phyloP scores from a whole-genome alignment of 345 rosid species.

The Salix purpurea region DNA sequence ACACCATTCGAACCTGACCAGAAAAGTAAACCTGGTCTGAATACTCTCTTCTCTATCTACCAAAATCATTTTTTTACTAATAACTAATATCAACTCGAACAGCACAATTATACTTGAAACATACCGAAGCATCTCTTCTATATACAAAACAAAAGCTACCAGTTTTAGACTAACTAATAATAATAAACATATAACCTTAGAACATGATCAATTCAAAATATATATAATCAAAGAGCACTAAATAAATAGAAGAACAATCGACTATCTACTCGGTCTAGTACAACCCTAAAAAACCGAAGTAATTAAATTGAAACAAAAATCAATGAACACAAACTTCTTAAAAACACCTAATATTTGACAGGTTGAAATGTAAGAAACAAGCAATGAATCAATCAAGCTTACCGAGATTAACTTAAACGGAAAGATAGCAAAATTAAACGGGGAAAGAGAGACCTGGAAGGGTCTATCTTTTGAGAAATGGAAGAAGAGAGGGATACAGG shows the following conservation, averaged over 20 bases:
- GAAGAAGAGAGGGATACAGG: not conserved
- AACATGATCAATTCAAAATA: not conserved
- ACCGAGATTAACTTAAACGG: not conserved
- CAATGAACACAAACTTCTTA: not conserved
- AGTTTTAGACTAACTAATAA: not conserved
- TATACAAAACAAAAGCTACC: not conserved
- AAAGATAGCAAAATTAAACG: not conserved
- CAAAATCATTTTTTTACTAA: not conserved
- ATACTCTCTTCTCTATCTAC: not conserved
- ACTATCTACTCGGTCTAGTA: not conserved
- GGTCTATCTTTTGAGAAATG: not conserved
- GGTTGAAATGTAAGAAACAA: not conserved
- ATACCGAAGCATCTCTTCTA: not conserved
- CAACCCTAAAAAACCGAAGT: not conserved
- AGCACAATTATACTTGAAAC: not conserved
- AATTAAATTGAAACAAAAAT: not conserved
- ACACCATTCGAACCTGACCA: not conserved
- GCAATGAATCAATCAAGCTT: not conserved
- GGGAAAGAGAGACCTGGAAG: not conserved
- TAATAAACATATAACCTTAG: not conserved
- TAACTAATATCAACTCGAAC: not conserved
- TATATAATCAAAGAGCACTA: not conserved
- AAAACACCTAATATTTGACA: constrained; percentile 8
- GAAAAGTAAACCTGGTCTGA: not conserved
- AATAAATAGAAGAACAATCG: not conserved